Percentiles rank a stretch among this genome's conserved stretches.
Conservation (phyloP, 202 grass and related monocot species). For the Zizania palustris region DNA sequence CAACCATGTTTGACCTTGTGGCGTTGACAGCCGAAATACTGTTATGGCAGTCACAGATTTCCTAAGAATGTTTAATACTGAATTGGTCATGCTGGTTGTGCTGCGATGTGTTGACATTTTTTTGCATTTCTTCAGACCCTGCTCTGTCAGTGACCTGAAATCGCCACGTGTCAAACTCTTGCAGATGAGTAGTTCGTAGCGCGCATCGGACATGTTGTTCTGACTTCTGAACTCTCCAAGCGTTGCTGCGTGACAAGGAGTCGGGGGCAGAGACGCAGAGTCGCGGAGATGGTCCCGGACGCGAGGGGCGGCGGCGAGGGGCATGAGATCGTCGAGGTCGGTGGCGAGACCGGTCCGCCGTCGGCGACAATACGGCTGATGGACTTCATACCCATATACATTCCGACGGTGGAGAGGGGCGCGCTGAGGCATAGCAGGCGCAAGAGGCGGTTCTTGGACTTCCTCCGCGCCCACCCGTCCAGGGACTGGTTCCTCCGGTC, state of each 20-base stretch:
- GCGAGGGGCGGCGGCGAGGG: slow-evolving; percentile 1
- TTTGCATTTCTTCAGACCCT: neutral
- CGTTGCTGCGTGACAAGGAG: neutral
- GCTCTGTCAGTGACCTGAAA: neutral
- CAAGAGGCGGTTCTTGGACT: slow-evolving; percentile 71
- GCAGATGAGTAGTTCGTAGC: slow-evolving; percentile 3
- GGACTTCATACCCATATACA: slow-evolving; percentile 83
- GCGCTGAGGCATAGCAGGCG: slow-evolving; percentile 38
- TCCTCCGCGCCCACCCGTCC: slow-evolving; percentile 75
- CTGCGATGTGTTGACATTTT: slow-evolving; percentile 24
- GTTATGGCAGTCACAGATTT: neutral
- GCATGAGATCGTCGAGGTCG: slow-evolving; percentile 44
- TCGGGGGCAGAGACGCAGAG: neutral
- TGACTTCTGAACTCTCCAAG: slow-evolving; percentile 39
- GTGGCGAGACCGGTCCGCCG: slow-evolving; percentile 25
- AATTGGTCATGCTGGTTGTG: slow-evolving; percentile 44
- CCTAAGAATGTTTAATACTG: neutral
- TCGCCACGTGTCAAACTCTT: neutral
- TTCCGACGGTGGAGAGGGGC: slow-evolving; percentile 58
- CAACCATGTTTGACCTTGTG: slow-evolving; percentile 33
- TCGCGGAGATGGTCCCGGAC: slow-evolving; percentile 35
- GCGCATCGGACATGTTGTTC: neutral
- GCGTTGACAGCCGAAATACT: neutral
- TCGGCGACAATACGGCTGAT: slow-evolving; percentile 44
- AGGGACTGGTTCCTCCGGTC: slow-evolving; percentile 78